Percentiles rank a stretch among this genome's conserved stretches.
Evolutionary conservation across 345 rosid species (phyloP).

Genomic region (Cardamine chenopodiifolia): DNA sequence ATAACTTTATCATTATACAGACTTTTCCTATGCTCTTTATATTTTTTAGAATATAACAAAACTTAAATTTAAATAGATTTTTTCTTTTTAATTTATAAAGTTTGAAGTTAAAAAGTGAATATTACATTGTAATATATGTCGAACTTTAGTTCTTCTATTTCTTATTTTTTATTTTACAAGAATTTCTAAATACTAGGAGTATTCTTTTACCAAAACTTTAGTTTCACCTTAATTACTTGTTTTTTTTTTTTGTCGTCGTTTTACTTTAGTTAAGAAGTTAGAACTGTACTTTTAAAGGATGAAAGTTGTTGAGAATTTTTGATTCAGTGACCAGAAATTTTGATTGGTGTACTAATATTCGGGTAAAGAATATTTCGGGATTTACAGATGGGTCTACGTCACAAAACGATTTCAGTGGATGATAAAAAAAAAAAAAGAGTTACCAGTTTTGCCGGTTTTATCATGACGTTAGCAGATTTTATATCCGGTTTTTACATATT

Average conservation of each 20-base stretch:
- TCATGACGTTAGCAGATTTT: neutral
- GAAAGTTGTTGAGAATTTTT: neutral
- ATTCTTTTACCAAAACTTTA: neutral
- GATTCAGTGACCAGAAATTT: neutral
- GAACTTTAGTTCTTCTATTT: neutral
- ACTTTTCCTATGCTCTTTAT: no score
- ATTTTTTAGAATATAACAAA: neutral
- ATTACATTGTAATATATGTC: no score
- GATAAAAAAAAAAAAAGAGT: neutral
- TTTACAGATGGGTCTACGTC: neutral
- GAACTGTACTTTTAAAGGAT: neutral
- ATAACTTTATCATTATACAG: neutral
- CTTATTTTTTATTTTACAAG: no score
- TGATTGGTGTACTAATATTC: neutral
- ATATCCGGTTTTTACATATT: neutral
- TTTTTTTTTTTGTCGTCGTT: neutral
- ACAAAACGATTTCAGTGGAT: neutral
- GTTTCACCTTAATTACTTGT: neutral
- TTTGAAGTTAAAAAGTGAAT: neutral
- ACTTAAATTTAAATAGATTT: neutral
- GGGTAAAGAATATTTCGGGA: neutral
- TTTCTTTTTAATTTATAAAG: neutral
- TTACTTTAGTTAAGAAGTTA: neutral
- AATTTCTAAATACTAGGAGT: neutral
- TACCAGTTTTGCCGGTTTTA: constrained; percentile 10